These are phyloP conservation scores for Chlorencoelia australis DNA, from an alignment of 2,329 filamentous ascomycete species.

Conservation along the genomic window DNA sequence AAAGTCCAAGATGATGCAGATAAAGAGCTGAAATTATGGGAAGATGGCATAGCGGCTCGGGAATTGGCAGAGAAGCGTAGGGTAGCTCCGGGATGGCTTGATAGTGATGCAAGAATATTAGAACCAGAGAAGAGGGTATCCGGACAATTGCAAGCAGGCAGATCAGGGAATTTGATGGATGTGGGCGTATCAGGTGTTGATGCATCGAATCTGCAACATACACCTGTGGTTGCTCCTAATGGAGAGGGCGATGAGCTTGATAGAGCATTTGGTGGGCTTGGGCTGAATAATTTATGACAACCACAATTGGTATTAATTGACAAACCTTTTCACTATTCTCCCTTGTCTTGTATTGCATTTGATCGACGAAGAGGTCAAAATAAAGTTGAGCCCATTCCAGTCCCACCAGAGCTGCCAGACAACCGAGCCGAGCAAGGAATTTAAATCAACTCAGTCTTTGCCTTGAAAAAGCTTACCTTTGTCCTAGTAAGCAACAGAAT, in stretches of 20 bases:
- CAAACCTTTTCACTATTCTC: not conserved
- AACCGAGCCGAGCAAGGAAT: not conserved
- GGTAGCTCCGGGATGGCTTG: conserved; percentile 71
- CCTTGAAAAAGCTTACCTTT: not conserved
- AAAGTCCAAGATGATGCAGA: conserved; percentile 60
- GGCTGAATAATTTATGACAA: conserved; percentile 25
- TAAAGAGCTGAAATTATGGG: conserved; percentile 56
- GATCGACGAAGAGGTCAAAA: conserved; percentile 2
- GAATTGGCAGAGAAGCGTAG: conserved; percentile 72
- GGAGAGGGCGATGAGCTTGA: conserved; percentile 42
- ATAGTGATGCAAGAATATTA: conserved; percentile 59
- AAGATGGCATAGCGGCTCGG: conserved; percentile 51
- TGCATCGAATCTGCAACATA: conserved; percentile 20
- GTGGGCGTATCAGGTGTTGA: conserved; percentile 24
- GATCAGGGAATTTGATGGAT: conserved; percentile 26
- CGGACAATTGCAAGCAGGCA: conserved; percentile 3
- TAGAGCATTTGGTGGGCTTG: conserved; percentile 40
- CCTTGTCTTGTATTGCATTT: conserved; percentile 3
- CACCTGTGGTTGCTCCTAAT: conserved; percentile 31
- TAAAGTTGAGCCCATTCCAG: not conserved
- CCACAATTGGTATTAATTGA: not conserved
- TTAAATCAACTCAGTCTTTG: not conserved
- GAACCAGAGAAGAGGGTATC: conserved; percentile 49
- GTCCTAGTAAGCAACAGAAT: too few species aligned
- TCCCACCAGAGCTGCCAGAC: too few species aligned